Percentiles rank a stretch among this genome's conserved stretches.
Conservation (phyloP, 1,284 basidiomycete species). For the Mycosarcoma mackinlayi region DNA sequence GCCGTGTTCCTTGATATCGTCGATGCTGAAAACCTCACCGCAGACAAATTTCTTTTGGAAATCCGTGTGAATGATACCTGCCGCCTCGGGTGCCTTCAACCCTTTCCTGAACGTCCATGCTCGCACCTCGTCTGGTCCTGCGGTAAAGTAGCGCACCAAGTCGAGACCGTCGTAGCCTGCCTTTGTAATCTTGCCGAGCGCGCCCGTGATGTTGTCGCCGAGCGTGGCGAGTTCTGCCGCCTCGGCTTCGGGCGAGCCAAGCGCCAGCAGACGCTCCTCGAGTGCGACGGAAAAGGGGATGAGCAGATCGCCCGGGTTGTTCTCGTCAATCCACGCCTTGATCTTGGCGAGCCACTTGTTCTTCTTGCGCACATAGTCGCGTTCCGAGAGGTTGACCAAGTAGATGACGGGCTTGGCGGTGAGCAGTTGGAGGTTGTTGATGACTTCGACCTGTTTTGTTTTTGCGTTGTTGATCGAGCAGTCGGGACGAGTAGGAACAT, state of each 20-base stretch:
- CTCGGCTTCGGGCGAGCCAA: slow-evolving; percentile 59
- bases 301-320: slow-evolving; percentile 94
- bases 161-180: slow-evolving; percentile 66
- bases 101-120: slow-evolving; percentile 95
- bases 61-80: slow-evolving; percentile 95
- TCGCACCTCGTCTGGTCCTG: slow-evolving; percentile 94
- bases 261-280: slow-evolving; percentile 84
- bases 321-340: slow-evolving; percentile 96
- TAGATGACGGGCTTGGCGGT: slow-evolving; percentile 98
- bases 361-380: slow-evolving; percentile 96
- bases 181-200: slow-evolving; percentile 66
- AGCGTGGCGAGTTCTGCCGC: slow-evolving; percentile 60
- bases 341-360: slow-evolving; percentile 99
- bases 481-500: not conserved
- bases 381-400: slow-evolving; percentile 96
- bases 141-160: slow-evolving; percentile 77
- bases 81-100: slow-evolving; percentile 94
- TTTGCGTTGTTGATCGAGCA: too few species aligned
- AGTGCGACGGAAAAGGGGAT: slow-evolving; percentile 98
- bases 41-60: slow-evolving; percentile 99
- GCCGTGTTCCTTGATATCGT: slow-evolving; percentile 90
- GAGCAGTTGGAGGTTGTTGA: slow-evolving; percentile 89
- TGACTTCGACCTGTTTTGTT: slow-evolving; percentile 91
- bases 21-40: slow-evolving; percentile 95
- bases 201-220: slow-evolving; percentile 62